A percentile compares a stretch with the other conserved stretches of the same genome.
Conservation (phyloP, 352 stramenopile genomes). For the Phytopythium oedochilum region DNA sequence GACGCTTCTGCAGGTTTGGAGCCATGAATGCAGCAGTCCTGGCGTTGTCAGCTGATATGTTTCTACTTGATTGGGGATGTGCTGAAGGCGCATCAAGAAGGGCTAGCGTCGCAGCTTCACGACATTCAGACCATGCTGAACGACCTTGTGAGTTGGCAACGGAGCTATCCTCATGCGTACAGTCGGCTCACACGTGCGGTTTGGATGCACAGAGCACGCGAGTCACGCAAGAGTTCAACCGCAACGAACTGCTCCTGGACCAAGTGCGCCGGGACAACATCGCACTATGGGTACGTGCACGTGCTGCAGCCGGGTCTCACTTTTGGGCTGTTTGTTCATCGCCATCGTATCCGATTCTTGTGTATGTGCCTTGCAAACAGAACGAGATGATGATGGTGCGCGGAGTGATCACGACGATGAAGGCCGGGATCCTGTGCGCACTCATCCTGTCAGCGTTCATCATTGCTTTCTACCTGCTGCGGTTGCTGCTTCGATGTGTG, state of each 20-base stretch:
- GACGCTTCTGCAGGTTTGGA: constrained; percentile 33
- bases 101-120: constrained; percentile 37
- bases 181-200: not conserved
- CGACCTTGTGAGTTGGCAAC: constrained; percentile 39
- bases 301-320: not conserved
- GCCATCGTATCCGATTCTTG: not conserved
- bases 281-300: constrained; percentile 34
- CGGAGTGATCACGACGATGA: constrained; percentile 86
- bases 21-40: not conserved
- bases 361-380: constrained; percentile 13
- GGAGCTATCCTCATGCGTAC: too few species aligned
- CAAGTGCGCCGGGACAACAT: constrained; percentile 44
- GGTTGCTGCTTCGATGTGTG: constrained; percentile 64
- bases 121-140: constrained; percentile 47
- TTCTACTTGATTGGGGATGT: not conserved
- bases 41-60: not conserved
- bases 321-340: not conserved
- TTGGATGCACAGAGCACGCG: constrained; percentile 25
- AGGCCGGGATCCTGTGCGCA: constrained; percentile 71
- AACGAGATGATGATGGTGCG: constrained; percentile 77
- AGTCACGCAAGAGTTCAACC: constrained; percentile 24
- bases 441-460: constrained; percentile 65
- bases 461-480: constrained; percentile 69
- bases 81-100: constrained; percentile 39
- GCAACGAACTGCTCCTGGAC: constrained; percentile 31